Percentiles rank a stretch among this genome's conserved stretches.
Conservation (phyloP, 306 rosid species). For the Lupinus albus region DNA sequence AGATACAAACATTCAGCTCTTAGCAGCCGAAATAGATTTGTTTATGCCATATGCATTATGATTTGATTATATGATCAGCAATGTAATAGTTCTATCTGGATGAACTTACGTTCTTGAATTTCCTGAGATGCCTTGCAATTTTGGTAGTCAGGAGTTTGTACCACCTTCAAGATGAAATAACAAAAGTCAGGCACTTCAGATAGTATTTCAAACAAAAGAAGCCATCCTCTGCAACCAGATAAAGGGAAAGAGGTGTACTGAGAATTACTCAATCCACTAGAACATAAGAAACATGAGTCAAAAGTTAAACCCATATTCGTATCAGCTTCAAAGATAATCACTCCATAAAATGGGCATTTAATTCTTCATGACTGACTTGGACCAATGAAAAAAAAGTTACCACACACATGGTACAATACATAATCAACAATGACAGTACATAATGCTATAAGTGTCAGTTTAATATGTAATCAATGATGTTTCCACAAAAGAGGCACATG, state of each 20-base stretch:
- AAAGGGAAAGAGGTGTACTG: background rate
- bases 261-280: constrained; percentile 13
- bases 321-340: constrained; percentile 22
- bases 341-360: background rate
- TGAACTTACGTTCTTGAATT: constrained; percentile 75
- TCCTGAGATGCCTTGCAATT: constrained; percentile 68
- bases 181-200: constrained; percentile 32
- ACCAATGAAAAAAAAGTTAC: background rate
- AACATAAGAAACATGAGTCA: constrained; percentile 21
- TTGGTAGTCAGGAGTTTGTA: constrained; percentile 63
- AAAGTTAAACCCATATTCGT: constrained; percentile 16
- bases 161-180: constrained; percentile 60
- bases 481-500: background rate
- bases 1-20: constrained; percentile 11
- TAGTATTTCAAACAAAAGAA: constrained; percentile 19
- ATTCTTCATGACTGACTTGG: background rate
- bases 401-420: constrained; percentile 4
- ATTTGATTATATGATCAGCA: constrained; percentile 27
- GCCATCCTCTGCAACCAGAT: background rate
- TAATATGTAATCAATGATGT: constrained; percentile 8
- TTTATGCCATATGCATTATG: constrained; percentile 24
- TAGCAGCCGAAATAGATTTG: background rate
- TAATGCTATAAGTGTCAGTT: background rate
- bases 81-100: constrained; percentile 6
- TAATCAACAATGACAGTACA: background rate